Base-by-base conservation (phyloP, 306 rosid species). In the Lathyrus oleraceus region DNA sequence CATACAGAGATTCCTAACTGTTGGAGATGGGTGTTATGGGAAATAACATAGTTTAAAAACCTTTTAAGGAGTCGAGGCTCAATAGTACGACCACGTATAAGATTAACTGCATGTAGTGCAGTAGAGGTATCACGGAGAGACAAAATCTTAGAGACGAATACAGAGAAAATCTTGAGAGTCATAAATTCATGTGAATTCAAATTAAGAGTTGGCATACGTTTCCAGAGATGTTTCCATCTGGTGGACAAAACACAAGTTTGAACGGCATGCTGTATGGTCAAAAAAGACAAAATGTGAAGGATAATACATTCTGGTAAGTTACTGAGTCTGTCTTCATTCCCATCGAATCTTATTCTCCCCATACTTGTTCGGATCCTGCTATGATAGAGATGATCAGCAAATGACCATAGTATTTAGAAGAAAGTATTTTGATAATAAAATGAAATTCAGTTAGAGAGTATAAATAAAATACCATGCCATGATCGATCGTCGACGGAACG, bases 201-300 rank as follows among this genome's bases (percentile, higher is more conserved):
- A 6, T 1, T 12, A 25, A 56, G 38, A 0, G 38, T 27, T 0
- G 17, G 65, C 6, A 76, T 63, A n/a, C 1, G 8, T 38, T 69
- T 76, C 71, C 75, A 76, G 48, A 69, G 75, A 30, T 68, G 1
- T n/a, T 28, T 61, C 70, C 71, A 76, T 14, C 76, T 45, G 0
- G 13, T 62, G 3, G 81, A 76, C 5, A 76, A 5, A 1, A 76
- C 5, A 38, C 81, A 69, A 7, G 81, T 76, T 61, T 15, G 27
- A 14, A 69, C 71, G 1, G 15, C 61, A 12, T 61, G 1, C 69
- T 19, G 61, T 44, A 60, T 8, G 5, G 3, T 36, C 16, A 76
- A 4, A 17, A 51, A 76, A 39, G 70, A 8, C 10, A 76, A 43
- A 0, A 69, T 40, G 51, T 76, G 80, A 27, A 69, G 49, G 15